Evolutionary conservation across 2,329 filamentous ascomycete species (phyloP), one percentile per base, ranked within the genome.

Genomic region (Arachnomyces sp.): DNA sequence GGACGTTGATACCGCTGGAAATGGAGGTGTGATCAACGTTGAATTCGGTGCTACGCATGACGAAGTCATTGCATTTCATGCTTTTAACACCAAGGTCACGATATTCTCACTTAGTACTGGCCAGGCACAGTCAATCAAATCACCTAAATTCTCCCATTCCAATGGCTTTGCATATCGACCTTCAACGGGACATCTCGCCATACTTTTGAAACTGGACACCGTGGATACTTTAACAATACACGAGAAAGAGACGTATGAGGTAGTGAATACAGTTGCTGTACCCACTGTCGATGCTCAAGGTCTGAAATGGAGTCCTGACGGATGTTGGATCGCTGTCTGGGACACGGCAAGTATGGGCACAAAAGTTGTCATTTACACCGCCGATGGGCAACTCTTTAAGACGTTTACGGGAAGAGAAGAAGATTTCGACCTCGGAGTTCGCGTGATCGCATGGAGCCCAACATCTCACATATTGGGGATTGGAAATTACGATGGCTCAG

Each of bases 301-400:
- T 0, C 39, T 81, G 28, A 72, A 70, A 52, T 81, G 76, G 76
- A 78, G 73, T 46, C 67, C 69, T 0, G 73, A 79, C 55, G 75
- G 76, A 3, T 63, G 65, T 43, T 81, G 77, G 77, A 59, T 80
- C 43, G 72, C 68, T 1, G 54, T 79, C 3, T 72, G 75, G 65
- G 77, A 79, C 49, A 59, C 70, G 25, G 64, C 73, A 2, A 72
- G 68, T 41, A 58, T 61, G 5, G 70, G 71, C 6, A 71, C 70
- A 28, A 70, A 66, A 40, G 53, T 78, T 8, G 57, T 70, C 39
- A 65, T 80, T 31, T 77, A 73, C 49, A 79, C 77, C 1, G 72
- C 75, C 2, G 74, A 79, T 49, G 77, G 75, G 1, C 68, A 79
- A 46, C 60, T 72, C 3, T 80, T 73, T 56, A 67, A 73, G 39